Conservation (phyloP, 2,329 filamentous ascomycete species). For the Septoria linicola region DNA sequence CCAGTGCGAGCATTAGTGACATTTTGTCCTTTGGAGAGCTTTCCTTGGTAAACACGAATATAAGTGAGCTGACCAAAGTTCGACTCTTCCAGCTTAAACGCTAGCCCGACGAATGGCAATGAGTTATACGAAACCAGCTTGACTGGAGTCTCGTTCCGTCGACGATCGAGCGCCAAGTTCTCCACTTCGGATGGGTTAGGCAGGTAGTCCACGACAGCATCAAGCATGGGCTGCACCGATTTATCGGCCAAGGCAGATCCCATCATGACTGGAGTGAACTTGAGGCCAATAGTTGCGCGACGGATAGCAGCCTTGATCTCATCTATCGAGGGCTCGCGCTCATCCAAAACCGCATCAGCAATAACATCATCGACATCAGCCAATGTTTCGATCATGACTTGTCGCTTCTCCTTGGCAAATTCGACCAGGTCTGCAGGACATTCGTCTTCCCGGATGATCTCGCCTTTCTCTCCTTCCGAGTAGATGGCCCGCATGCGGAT, state of each 20-base stretch:
- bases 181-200: slow-evolving; percentile 87
- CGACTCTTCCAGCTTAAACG: slow-evolving; percentile 98
- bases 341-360: slow-evolving; percentile 89
- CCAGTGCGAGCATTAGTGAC: slow-evolving; percentile 91
- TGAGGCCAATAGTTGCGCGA: slow-evolving; percentile 79
- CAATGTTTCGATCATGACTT: slow-evolving; percentile 86
- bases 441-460: slow-evolving; percentile 73
- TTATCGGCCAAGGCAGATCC: slow-evolving; percentile 94
- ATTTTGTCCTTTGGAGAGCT: slow-evolving; percentile 80
- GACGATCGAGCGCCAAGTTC: slow-evolving; percentile 84
- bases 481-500: slow-evolving; percentile 91
- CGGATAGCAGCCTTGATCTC: slow-evolving; percentile 94
- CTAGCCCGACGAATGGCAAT: slow-evolving; percentile 88
- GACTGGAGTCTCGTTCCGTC: slow-evolving; percentile 73
- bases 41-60: slow-evolving; percentile 95
- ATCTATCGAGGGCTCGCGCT: slow-evolving; percentile 70
- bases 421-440: slow-evolving; percentile 76
- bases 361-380: slow-evolving; percentile 98
- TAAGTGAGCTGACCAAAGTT: slow-evolving; percentile 98
- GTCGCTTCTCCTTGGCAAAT: slow-evolving; percentile 78
- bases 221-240: slow-evolving; percentile 92
- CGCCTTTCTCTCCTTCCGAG: slow-evolving; percentile 78
- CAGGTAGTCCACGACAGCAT: slow-evolving; percentile 93
- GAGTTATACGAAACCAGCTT: slow-evolving; percentile 91
- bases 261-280: slow-evolving; percentile 95